phyloP scores from a whole-genome alignment of 768 basidiomycete genomes.

The Leccinum boreale region DNA sequence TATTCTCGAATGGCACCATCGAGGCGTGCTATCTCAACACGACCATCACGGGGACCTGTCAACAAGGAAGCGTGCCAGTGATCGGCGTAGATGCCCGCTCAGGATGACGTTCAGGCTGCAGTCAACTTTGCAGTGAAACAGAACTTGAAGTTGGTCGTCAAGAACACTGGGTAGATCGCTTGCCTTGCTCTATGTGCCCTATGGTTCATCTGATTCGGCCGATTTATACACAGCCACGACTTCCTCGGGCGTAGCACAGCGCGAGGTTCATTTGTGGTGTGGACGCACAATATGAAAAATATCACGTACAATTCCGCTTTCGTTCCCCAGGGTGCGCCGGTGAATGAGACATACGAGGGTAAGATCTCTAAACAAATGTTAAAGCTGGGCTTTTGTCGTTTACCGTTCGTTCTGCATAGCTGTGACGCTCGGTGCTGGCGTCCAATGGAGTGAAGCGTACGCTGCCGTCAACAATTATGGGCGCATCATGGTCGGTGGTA shows the following conservation, averaged over 20 bases:
- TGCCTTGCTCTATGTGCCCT: background rate
- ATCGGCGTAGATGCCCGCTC: slow-evolving; percentile 25
- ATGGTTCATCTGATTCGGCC: background rate
- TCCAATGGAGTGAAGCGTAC: slow-evolving; percentile 49
- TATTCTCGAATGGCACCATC: slow-evolving; percentile 43
- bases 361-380: background rate
- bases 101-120: slow-evolving; percentile 23
- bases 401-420: slow-evolving; percentile 21
- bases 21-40: slow-evolving; percentile 34
- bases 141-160: slow-evolving; percentile 24
- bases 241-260: slow-evolving; percentile 41
- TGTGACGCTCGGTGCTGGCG: slow-evolving; percentile 40
- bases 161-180: slow-evolving; percentile 25
- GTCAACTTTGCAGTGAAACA: slow-evolving; percentile 22
- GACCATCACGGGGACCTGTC: slow-evolving; percentile 17
- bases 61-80: slow-evolving; percentile 24
- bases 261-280: slow-evolving; percentile 38
- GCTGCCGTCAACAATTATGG: slow-evolving; percentile 36
- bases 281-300: slow-evolving; percentile 43
- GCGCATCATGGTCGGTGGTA: slow-evolving; percentile 45
- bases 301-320: slow-evolving; percentile 33
- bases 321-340: slow-evolving; percentile 31
- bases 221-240: slow-evolving; percentile 30
- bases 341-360: slow-evolving; percentile 22
- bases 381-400: background rate